A percentile compares a stretch with the other conserved stretches of the same genome.
phyloP scores from a whole-genome alignment of 768 basidiomycete species.

The Russula virescens region DNA sequence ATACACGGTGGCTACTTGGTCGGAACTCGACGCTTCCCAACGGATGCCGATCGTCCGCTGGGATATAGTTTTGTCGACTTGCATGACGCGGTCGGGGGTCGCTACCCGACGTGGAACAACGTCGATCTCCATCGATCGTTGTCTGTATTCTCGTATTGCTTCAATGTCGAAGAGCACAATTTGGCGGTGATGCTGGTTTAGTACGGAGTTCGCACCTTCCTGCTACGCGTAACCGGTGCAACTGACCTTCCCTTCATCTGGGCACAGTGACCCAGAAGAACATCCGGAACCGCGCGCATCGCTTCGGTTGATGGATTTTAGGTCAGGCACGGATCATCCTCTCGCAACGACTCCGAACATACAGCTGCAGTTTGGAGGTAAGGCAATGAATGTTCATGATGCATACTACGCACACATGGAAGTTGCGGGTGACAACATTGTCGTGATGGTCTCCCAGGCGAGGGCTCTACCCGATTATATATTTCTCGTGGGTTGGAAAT shows the following conservation, averaged over 20 bases:
- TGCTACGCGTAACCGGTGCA: too few relatives aligned
- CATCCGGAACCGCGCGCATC: constrained; percentile 8
- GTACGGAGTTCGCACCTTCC: not conserved
- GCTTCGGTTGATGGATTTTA: constrained; percentile 12
- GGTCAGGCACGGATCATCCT: constrained; percentile 9
- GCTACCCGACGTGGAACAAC: constrained; percentile 5
- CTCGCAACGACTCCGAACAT: constrained; percentile 7
- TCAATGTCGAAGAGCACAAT: constrained; percentile 15
- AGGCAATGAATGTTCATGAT: not conserved
- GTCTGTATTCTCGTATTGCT: constrained; percentile 12
- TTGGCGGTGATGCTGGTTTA: constrained; percentile 17
- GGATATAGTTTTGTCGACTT: constrained; percentile 16
- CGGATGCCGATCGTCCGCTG: constrained; percentile 15
- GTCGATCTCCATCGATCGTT: constrained; percentile 16
- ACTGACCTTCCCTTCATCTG: not conserved
- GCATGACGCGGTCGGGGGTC: constrained; percentile 4
- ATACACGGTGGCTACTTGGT: constrained; percentile 18
- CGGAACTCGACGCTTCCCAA: constrained; percentile 7
- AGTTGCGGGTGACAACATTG: constrained; percentile 6
- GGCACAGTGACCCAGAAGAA: constrained; percentile 9
- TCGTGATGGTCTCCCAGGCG: constrained; percentile 17
- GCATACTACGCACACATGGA: constrained; percentile 14
- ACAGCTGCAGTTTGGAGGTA: constrained; percentile 9
- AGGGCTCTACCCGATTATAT: constrained; percentile 13
- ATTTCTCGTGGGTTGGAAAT: constrained; percentile 16